Evolutionary conservation across 1,284 basidiomycete genomes (phyloP).

Genomic region (Trichosporon asahii): DNA sequence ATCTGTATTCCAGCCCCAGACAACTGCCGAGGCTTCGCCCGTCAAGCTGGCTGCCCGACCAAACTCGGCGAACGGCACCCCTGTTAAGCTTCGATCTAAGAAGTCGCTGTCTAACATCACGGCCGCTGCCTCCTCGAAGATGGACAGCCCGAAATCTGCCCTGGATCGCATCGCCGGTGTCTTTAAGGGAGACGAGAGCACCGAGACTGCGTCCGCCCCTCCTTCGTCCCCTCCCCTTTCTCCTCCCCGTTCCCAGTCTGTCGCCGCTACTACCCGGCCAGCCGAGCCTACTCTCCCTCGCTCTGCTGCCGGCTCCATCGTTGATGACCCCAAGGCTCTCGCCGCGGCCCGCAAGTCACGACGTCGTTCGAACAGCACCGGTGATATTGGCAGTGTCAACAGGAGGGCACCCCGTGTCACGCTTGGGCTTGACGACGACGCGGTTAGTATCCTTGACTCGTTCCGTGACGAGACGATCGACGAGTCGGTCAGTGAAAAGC

Average conservation of each 20-base stretch:
- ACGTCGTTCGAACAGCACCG: constrained; percentile 45
- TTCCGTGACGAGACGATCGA: constrained; percentile 45
- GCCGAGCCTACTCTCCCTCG: background rate
- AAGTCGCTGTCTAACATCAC: background rate
- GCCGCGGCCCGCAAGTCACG: constrained; percentile 29
- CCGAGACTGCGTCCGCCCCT: background rate
- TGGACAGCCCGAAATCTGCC: constrained; percentile 36
- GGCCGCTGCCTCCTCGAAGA: background rate
- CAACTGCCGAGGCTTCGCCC: background rate
- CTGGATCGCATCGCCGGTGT: constrained; percentile 35
- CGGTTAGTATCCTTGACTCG: constrained; percentile 40
- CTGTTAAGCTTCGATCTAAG: background rate
- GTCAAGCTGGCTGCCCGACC: constrained; percentile 7
- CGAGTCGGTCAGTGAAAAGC: constrained; percentile 49
- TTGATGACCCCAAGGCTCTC: constrained; percentile 10
- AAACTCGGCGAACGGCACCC: constrained; percentile 12
- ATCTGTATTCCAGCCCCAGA: background rate
- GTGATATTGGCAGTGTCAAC: constrained; percentile 34
- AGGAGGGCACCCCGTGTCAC: constrained; percentile 37
- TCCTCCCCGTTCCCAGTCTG: background rate
- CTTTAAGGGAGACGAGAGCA: background rate
- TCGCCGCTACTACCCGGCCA: background rate
- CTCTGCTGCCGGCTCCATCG: constrained; percentile 17
- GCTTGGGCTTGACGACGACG: constrained; percentile 43
- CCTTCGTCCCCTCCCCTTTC: background rate